These are phyloP conservation scores for Celoporthe dispersa DNA, from an alignment of 2,329 filamentous ascomycete genomes.

Conservation along the genomic window DNA sequence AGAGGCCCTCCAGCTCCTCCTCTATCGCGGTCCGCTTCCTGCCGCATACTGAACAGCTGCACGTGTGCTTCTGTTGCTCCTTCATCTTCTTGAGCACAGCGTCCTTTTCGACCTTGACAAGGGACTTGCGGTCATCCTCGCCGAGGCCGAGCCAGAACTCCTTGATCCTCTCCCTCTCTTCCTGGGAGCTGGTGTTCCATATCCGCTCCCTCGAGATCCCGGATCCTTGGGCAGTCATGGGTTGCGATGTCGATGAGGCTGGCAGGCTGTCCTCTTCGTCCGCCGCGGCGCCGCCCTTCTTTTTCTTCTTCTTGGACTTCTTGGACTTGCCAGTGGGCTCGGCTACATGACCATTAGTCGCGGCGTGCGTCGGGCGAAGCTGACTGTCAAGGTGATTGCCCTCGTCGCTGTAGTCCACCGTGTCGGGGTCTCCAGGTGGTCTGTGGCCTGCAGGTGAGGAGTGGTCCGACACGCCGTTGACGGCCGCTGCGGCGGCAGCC, in stretches of 20 bases:
- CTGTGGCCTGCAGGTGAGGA: constrained; percentile 36
- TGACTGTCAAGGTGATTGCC: constrained; percentile 47
- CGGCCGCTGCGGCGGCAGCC: constrained; percentile 55
- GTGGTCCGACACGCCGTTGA: constrained; percentile 45
- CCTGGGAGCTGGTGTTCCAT: constrained; percentile 94
- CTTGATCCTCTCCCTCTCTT: constrained; percentile 96
- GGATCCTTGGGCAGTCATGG: constrained; percentile 41
- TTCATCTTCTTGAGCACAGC: constrained; percentile 99
- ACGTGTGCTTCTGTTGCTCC: constrained; percentile 98
- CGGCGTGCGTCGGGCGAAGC: constrained; percentile 41
- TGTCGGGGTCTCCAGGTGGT: constrained; percentile 50
- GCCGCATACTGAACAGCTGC: constrained; percentile 96
- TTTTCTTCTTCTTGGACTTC: constrained; percentile 74
- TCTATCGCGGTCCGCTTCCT: constrained; percentile 96
- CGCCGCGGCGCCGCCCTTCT: constrained; percentile 47
- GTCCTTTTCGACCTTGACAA: constrained; percentile 98
- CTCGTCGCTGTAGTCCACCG: constrained; percentile 61
- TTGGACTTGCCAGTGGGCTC: constrained; percentile 49
- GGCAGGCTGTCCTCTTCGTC: constrained; percentile 37
- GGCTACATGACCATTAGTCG: constrained; percentile 39
- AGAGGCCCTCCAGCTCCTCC: constrained; percentile 95
- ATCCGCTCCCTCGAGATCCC: constrained; percentile 79
- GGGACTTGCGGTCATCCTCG: constrained; percentile 90
- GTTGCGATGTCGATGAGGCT: constrained; percentile 35
- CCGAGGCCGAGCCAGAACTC: constrained; percentile 96